These are phyloP conservation scores for Daedaleopsis nitida DNA, from an alignment of 768 basidiomycete genomes.

Conservation along the genomic window DNA sequence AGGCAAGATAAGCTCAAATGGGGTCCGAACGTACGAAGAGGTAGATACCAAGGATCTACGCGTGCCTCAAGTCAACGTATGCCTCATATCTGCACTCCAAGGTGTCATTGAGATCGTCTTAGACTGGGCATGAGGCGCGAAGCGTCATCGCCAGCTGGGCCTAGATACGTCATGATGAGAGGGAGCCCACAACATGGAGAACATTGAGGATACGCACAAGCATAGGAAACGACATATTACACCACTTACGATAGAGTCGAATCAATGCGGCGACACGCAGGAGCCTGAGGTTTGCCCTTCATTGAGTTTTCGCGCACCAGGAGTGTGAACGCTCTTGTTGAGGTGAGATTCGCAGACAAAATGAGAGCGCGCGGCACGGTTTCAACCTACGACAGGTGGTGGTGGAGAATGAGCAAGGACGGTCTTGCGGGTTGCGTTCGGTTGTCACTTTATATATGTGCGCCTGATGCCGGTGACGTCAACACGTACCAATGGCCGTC, in stretches of 20 bases:
- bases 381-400: no score
- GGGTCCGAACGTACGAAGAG: not conserved
- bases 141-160: not conserved
- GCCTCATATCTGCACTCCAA: not conserved
- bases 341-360: no score
- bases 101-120: not conserved
- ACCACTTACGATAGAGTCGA: no score
- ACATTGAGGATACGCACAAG: not conserved
- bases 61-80: not conserved
- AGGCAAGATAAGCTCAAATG: conserved; percentile 1
- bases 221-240: no score
- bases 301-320: no score
- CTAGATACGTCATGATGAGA: not conserved
- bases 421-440: not conserved
- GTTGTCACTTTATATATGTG: not conserved
- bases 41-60: not conserved
- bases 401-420: not conserved
- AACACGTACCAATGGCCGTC: not conserved
- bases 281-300: no score
- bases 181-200: not conserved
- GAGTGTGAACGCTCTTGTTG: no score
- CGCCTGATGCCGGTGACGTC: not conserved
- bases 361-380: no score
- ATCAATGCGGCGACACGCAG: no score
- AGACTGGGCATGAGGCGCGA: not conserved